Conservation (phyloP, 305 asterid species). For the Solanum chacoense region DNA sequence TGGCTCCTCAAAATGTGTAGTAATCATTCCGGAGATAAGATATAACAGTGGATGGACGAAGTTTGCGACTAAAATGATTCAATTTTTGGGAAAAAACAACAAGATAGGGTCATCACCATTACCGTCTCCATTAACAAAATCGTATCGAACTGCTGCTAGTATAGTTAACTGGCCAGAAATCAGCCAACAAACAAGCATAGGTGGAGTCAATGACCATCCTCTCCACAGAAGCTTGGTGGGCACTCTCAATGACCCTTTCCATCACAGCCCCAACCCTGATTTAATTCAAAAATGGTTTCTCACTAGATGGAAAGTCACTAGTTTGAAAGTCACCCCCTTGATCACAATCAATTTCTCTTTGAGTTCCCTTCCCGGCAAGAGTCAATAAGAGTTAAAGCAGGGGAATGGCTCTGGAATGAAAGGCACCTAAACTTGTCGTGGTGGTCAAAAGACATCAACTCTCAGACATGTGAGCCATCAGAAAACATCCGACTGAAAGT, state of each 20-base stretch:
- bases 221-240: neutral
- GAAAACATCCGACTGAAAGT: neutral
- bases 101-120: neutral
- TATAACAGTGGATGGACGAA: neutral
- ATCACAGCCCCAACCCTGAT: neutral
- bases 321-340: neutral
- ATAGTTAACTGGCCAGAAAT: neutral
- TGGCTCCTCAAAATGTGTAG: neutral
- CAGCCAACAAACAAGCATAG: neutral
- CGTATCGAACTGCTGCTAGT: neutral
- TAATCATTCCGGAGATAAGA: neutral
- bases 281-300: neutral
- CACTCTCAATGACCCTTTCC: neutral
- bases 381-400: neutral
- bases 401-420: neutral
- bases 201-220: neutral
- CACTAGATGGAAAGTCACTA: neutral
- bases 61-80: neutral
- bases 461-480: neutral
- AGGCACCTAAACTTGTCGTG: neutral
- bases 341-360: neutral
- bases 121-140: neutral
- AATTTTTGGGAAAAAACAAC: neutral
- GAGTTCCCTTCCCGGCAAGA: neutral
- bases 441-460: neutral